Evolutionary conservation across 169 alveolate species (phyloP).

Genomic region (Cytauxzoon felis): DNA sequence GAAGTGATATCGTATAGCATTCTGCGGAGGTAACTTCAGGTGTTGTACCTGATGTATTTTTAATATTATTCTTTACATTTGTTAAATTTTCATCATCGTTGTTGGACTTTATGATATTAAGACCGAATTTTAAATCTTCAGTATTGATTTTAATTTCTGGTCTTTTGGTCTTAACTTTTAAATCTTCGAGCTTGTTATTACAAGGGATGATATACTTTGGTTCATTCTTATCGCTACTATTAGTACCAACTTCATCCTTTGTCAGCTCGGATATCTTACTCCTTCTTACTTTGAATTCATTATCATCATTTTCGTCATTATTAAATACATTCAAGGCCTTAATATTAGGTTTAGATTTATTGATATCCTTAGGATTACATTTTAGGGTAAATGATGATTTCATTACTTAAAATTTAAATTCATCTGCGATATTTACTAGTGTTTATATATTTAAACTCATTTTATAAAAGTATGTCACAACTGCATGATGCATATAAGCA

Average conservation of each 20-base stretch:
- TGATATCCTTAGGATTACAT: background rate
- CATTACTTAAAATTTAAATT: background rate
- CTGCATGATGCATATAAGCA: too few species aligned
- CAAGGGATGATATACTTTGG: slow-evolving; percentile 43
- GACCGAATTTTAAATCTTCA: slow-evolving; percentile 34
- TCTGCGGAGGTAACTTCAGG: too few species aligned
- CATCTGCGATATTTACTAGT: too few species aligned
- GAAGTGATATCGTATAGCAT: too few species aligned
- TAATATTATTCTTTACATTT: background rate
- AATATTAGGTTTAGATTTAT: background rate
- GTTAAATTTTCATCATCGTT: too few species aligned
- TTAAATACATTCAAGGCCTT: background rate
- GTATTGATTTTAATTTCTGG: background rate
- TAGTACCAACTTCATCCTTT: background rate
- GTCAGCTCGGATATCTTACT: slow-evolving; percentile 1
- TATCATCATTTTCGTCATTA: background rate
- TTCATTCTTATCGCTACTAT: background rate
- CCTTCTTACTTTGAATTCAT: background rate
- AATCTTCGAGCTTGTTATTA: slow-evolving; percentile 34
- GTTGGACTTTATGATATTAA: slow-evolving; percentile 26
- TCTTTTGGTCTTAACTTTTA: background rate
- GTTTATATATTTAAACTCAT: too few species aligned
- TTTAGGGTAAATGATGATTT: background rate
- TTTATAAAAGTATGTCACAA: too few species aligned
- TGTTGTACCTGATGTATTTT: too few species aligned